Conservation (phyloP, 2,329 filamentous ascomycete species). For the Aspergillus calidoustus region DNA sequence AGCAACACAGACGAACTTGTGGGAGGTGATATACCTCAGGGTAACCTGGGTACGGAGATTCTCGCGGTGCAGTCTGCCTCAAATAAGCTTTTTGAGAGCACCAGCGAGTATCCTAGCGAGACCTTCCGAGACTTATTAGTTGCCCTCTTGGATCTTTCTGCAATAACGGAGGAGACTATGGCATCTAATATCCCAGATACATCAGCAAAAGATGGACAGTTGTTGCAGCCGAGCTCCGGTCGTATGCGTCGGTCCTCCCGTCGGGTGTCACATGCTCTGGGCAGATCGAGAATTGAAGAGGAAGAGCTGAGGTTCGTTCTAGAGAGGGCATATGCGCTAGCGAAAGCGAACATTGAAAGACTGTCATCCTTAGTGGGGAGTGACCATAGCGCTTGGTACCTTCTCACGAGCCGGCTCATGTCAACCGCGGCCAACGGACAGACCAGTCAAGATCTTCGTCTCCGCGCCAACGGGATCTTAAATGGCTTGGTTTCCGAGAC, state of each 20-base stretch:
- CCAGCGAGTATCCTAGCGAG: conserved; percentile 82
- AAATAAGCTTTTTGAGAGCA: conserved; percentile 86
- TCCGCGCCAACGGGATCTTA: conserved; percentile 66
- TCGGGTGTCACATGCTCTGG: conserved; percentile 46
- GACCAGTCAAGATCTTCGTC: conserved; percentile 44
- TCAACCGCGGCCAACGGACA: conserved; percentile 47
- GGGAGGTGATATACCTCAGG: conserved; percentile 52
- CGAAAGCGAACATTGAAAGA: conserved; percentile 74
- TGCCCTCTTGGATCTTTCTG: conserved; percentile 74
- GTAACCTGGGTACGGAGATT: conserved; percentile 78
- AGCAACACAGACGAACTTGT: conserved; percentile 35
- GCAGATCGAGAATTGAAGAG: conserved; percentile 47
- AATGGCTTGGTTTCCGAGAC: conserved; percentile 49
- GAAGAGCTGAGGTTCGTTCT: conserved; percentile 61
- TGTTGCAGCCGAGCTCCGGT: conserved; percentile 32
- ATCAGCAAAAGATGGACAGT: conserved; percentile 54
- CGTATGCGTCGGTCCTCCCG: conserved; percentile 43
- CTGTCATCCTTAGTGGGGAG: conserved; percentile 68
- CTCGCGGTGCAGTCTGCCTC: conserved; percentile 88
- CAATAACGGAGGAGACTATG: conserved; percentile 46
- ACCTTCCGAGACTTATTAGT: conserved; percentile 78
- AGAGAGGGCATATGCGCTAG: conserved; percentile 73
- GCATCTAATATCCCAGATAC: conserved; percentile 54
- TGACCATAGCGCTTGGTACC: conserved; percentile 74
- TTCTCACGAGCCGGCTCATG: conserved; percentile 63